Evolutionary conservation across 1,284 basidiomycete species (phyloP), one percentile per base, ranked within the genome.

Genomic region (Pseudozyma flocculosa): DNA sequence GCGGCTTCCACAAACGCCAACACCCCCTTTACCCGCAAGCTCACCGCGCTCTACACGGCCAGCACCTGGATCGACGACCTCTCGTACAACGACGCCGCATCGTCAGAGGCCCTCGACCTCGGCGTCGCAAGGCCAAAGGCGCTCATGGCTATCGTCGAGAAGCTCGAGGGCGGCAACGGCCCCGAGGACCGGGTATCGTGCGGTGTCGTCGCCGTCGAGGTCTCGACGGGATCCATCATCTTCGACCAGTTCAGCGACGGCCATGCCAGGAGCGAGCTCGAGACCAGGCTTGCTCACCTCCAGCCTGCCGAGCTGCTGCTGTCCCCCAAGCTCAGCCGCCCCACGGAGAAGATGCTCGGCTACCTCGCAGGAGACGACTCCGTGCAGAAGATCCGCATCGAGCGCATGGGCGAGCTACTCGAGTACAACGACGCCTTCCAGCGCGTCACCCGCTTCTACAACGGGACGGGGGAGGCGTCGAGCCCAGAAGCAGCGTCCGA

Each of bases 141-240:
- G 8, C 42, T 77, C 8, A 54, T 75, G 32, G 65, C 72, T 0
- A 38, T 96, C 22, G 82, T 87, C 1, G 92, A 95, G 78, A 80
- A 84, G 50, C 78, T 79, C 1, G 81, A 80, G 48, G 84, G 83
- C 1, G 81, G 82, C 3, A 81, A 81, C 55, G 84, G 82, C 4
- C 70, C 78, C 0, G 85, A 85, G 53, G 86, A 86, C 40, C 80
- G 80, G 23, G 84, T 89, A 1, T 80, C 75, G 5, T 83, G 96
- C 41, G 88, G 86, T 1, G 81, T 96, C 75, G 83, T 95, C 43
- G 85, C 86, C 18, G 86, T 96, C 17, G 86, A 87, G 47, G 89
- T 92, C 0, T 86, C 86, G 45, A 95, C 92, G 0, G 93, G 93
- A 1, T 89, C 93, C 63, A 86, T 97, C 2, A 81, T 92, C 1